A percentile compares a stretch with the other conserved stretches of the same genome.
Evolutionary conservation across 179 eudicot genomes (phyloP).

Genomic region (Beta corolliflora): DNA sequence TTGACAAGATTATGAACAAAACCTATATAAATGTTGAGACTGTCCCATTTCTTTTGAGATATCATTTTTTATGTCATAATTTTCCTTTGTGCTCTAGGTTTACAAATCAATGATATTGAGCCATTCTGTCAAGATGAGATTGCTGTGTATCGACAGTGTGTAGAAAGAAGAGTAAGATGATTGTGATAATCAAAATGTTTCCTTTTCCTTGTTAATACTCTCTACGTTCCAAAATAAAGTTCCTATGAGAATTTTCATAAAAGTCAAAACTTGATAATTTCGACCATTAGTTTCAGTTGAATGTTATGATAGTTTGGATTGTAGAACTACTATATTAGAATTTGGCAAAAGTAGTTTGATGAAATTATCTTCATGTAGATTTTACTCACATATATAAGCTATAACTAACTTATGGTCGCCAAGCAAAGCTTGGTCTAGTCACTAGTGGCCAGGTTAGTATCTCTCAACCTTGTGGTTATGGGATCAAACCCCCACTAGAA

Average conservation of each 20-base stretch:
- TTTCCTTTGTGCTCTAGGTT: constrained; percentile 44
- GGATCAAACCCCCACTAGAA: no score
- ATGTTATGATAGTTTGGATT: neutral
- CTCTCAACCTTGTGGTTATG: no score
- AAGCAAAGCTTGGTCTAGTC: no score
- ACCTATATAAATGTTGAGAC: neutral
- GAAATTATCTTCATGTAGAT: neutral
- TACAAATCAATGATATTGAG: constrained; percentile 86
- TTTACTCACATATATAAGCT: neutral
- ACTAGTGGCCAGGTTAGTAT: no score
- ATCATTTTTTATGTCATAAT: constrained; percentile 10
- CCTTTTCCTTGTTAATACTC: neutral
- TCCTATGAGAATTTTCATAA: neutral
- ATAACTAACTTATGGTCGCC: no score
- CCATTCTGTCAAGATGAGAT: constrained; percentile 99
- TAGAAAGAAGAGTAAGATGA: constrained; percentile 78
- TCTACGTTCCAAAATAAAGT: neutral
- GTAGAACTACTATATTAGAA: neutral
- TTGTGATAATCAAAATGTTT: constrained; percentile 15
- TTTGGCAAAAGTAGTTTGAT: neutral
- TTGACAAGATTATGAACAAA: neutral
- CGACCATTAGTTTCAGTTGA: neutral
- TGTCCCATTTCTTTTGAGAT: constrained; percentile 15
- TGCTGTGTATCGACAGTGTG: constrained; percentile 74
- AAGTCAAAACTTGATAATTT: neutral